Evolutionary conservation across 2,329 filamentous ascomycete species (phyloP).

Genomic region (Magnaporthales sp.): DNA sequence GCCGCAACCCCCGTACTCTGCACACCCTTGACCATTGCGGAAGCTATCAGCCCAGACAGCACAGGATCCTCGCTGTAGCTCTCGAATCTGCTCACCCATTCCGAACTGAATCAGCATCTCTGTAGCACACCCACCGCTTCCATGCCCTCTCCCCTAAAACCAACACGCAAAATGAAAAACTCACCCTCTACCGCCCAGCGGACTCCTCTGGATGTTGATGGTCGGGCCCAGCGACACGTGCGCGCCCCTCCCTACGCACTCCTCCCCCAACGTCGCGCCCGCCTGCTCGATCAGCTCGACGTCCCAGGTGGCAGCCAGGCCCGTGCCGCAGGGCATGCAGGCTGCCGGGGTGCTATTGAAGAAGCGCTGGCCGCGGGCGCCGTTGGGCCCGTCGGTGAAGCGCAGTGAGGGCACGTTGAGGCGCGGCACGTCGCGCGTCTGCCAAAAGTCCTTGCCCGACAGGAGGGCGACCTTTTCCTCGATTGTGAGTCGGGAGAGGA

Average conservation of each 20-base stretch:
- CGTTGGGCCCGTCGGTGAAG: slow-evolving; percentile 24
- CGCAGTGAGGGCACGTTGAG: slow-evolving; percentile 21
- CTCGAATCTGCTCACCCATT: slow-evolving; percentile 20
- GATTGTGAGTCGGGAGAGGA: slow-evolving; percentile 7
- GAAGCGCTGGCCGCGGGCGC: slow-evolving; percentile 21
- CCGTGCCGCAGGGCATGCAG: slow-evolving; percentile 33
- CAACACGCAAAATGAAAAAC: no score
- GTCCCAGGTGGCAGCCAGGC: slow-evolving; percentile 58
- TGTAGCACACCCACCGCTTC: neutral
- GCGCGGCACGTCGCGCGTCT: slow-evolving; percentile 19
- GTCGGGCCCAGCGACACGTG: slow-evolving; percentile 59
- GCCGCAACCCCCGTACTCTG: slow-evolving; percentile 24
- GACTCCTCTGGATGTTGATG: slow-evolving; percentile 30
- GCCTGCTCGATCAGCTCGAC: slow-evolving; percentile 51
- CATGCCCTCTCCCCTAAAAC: neutral
- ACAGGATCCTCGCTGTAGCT: slow-evolving; percentile 29
- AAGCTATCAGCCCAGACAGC: slow-evolving; percentile 25
- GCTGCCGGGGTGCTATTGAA: slow-evolving; percentile 31
- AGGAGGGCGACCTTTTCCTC: slow-evolving; percentile 11
- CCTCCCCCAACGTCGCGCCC: slow-evolving; percentile 57
- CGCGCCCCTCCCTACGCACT: slow-evolving; percentile 58
- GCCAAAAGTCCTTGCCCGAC: slow-evolving; percentile 17
- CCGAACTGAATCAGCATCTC: neutral
- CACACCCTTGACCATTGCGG: slow-evolving; percentile 24
- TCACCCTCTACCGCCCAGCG: slow-evolving; percentile 25